Evolutionary conservation across 2,329 filamentous ascomycete genomes (phyloP).

Genomic region (Lecanoromycetidae sp.): DNA sequence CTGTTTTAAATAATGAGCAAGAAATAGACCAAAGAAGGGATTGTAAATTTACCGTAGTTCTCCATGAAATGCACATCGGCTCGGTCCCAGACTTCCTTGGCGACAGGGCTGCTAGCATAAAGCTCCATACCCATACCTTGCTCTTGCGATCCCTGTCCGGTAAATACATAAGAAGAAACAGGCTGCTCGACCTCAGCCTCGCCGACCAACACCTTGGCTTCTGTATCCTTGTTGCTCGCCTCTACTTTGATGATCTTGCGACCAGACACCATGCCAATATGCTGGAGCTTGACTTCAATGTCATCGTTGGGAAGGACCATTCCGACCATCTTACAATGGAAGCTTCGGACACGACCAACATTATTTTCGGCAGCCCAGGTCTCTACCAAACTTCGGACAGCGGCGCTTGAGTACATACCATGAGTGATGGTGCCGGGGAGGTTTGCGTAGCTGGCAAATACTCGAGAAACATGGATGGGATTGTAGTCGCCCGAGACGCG

Average conservation of each 20-base stretch:
- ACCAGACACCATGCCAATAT: conserved; percentile 93
- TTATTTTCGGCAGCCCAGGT: conserved; percentile 99
- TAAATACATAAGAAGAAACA: conserved; percentile 93
- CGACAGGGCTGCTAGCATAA: conserved; percentile 84
- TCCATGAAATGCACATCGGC: conserved; percentile 97
- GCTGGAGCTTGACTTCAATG: conserved; percentile 87
- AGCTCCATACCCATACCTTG: conserved; percentile 99
- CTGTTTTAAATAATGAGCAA: conserved; percentile 24
- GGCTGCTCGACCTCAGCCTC: conserved; percentile 98
- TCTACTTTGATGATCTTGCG: conserved; percentile 99
- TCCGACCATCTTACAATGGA: conserved; percentile 91
- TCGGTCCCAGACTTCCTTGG: conserved; percentile 94
- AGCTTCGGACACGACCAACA: conserved; percentile 89
- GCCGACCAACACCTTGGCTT: conserved; percentile 89
- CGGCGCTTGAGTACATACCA: conserved; percentile 97
- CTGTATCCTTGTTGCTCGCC: conserved; percentile 85
- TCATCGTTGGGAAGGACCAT: conserved; percentile 98
- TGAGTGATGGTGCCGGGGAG: conserved; percentile 95
- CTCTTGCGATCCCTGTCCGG: conserved; percentile 94
- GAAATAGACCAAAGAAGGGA: conserved; percentile 22
- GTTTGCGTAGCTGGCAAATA: conserved; percentile 92
- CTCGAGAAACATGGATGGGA: conserved; percentile 93
- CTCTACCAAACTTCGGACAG: conserved; percentile 89
- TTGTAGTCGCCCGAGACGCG: conserved; percentile 98
- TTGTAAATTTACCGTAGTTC: conserved; percentile 68